Evolutionary conservation across 192 early-diverging fungal genomes (phyloP).

Genomic region (Entomortierella beljakovae): DNA sequence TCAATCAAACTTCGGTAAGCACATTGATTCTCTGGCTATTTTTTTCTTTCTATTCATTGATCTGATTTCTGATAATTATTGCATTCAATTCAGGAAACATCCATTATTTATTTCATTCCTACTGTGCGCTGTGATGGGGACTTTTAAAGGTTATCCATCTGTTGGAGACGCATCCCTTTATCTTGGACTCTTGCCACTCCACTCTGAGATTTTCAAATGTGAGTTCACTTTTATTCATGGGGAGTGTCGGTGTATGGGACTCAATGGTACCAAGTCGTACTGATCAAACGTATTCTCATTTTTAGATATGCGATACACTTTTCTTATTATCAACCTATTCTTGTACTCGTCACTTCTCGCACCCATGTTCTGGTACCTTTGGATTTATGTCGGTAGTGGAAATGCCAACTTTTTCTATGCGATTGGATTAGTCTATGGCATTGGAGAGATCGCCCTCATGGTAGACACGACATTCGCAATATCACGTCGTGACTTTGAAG

Average conservation of each 20-base stretch:
- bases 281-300: neutral
- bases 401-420: constrained; percentile 99
- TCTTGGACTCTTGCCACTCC: constrained; percentile 81
- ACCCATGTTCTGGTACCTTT: constrained; percentile 93
- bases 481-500: constrained; percentile 85
- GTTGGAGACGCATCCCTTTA: constrained; percentile 89
- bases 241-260: too few species aligned
- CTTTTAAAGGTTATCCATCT: constrained; percentile 95
- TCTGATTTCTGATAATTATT: neutral
- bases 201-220: constrained; percentile 92
- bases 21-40: neutral
- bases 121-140: constrained; percentile 79
- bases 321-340: constrained; percentile 76
- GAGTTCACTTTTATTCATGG: too few species aligned
- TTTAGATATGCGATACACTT: constrained; percentile 86
- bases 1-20: constrained; percentile 81
- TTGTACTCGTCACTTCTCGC: constrained; percentile 81
- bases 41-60: neutral
- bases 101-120: constrained; percentile 84
- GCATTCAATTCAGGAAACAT: constrained; percentile 62
- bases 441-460: constrained; percentile 87
- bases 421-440: constrained; percentile 91
- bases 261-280: too few species aligned
- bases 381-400: constrained; percentile 95
- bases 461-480: constrained; percentile 87